Evolutionary conservation across 129 eudicot species (phyloP).

Genomic region (Lactuca saligna): DNA sequence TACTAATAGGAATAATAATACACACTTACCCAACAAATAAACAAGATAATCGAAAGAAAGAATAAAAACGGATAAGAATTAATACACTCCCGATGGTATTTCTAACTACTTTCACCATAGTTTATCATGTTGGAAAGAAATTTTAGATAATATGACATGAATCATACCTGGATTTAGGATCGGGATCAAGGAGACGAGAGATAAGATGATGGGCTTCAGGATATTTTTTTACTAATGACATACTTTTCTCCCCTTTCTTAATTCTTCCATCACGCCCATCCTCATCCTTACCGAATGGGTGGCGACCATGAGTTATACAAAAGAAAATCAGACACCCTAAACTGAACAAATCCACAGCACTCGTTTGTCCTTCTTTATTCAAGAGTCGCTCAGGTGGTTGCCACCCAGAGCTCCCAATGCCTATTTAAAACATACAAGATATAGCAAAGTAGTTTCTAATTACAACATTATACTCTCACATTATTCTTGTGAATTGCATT

Average conservation of each 20-base stretch:
- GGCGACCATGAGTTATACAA: conserved; percentile 84
- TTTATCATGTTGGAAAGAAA: conserved; percentile 6
- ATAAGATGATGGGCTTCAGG: conserved; percentile 87
- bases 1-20: too few species aligned
- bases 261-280: conserved; percentile 83
- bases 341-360: conserved; percentile 84
- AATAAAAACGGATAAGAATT: too few species aligned
- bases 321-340: conserved; percentile 86
- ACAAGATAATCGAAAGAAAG: too few species aligned
- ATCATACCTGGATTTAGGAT: conserved; percentile 67
- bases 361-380: conserved; percentile 64
- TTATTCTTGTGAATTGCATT: too few species aligned
- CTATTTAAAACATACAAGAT: conserved; percentile 7
- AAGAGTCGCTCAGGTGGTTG: conserved; percentile 93
- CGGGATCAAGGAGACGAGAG: conserved; percentile 59
- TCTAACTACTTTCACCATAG: too few species aligned
- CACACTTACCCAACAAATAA: too few species aligned
- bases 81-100: too few species aligned
- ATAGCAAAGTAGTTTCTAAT: too few species aligned
- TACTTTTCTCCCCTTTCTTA: conserved; percentile 55
- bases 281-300: conserved; percentile 69
- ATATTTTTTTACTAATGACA: conserved; percentile 67
- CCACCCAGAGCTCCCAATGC: conserved; percentile 94
- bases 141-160: background rate
- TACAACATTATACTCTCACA: too few species aligned